A percentile compares a stretch with the other conserved stretches of the same genome.
phyloP scores from a whole-genome alignment of 1,139 yeast species.

The Hanseniaspora gamundiae region DNA sequence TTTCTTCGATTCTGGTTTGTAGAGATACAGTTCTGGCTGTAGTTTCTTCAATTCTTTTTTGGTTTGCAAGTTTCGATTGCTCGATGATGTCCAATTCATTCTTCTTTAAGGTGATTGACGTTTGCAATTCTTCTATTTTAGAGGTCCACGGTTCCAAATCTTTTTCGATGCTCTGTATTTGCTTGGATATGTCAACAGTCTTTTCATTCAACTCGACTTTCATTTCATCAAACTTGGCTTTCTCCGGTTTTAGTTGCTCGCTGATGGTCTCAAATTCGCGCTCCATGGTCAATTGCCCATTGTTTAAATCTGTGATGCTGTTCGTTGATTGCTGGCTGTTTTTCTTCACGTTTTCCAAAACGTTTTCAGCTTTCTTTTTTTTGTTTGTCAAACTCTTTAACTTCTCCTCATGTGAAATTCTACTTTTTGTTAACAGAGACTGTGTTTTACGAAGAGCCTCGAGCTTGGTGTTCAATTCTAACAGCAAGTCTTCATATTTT shows the following conservation, averaged over 20 bases:
- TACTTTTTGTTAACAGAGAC: constrained; percentile 18
- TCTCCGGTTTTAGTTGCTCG: constrained; percentile 39
- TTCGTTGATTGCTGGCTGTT: constrained; percentile 37
- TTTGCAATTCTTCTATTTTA: constrained; percentile 51
- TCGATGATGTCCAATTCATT: constrained; percentile 47
- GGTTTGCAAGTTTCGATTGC: constrained; percentile 35
- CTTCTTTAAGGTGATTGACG: constrained; percentile 51
- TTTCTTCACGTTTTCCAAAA: constrained; percentile 29
- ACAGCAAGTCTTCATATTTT: constrained; percentile 29
- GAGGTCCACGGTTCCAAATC: constrained; percentile 78
- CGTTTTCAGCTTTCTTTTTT: constrained; percentile 40
- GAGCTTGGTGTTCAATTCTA: constrained; percentile 20
- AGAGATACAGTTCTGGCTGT: constrained; percentile 29
- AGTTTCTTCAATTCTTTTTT: constrained; percentile 22
- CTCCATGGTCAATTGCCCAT: constrained; percentile 30
- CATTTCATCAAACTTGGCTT: constrained; percentile 44
- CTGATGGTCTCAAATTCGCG: constrained; percentile 35
- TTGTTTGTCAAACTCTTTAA: constrained; percentile 51
- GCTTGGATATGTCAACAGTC: constrained; percentile 25
- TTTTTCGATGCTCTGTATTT: constrained; percentile 48
- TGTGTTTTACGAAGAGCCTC: constrained; percentile 25
- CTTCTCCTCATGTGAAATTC: constrained; percentile 65
- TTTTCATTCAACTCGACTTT: constrained; percentile 59
- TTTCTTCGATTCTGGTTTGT: constrained; percentile 36
- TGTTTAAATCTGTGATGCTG: constrained; percentile 21